Evolutionary conservation across 2,329 filamentous ascomycete genomes (phyloP).

Genomic region (Colletotrichum sojae): DNA sequence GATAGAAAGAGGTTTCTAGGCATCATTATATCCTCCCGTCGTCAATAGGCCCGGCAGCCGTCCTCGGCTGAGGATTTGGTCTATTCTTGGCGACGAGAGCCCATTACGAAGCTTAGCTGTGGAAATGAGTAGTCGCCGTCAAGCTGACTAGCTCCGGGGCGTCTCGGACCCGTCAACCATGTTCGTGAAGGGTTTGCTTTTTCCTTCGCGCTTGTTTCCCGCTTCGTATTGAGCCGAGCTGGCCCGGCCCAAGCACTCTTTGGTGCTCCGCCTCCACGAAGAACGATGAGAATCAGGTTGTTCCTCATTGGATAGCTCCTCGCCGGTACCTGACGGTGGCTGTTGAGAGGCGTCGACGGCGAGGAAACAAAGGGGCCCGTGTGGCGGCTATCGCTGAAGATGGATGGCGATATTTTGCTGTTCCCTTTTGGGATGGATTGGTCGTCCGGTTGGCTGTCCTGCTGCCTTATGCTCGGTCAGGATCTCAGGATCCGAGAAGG

Average conservation of each 20-base stretch:
- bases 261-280: slow-evolving; percentile 28
- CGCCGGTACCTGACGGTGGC: background rate
- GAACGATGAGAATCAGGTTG: slow-evolving; percentile 2
- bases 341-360: slow-evolving; percentile 20
- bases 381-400: background rate
- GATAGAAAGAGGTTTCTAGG: slow-evolving; percentile 3
- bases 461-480: background rate
- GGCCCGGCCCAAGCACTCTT: slow-evolving; percentile 12
- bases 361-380: slow-evolving; percentile 32
- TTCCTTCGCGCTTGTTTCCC: background rate
- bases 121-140: slow-evolving; percentile 26
- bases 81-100: slow-evolving; percentile 27
- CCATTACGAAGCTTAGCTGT: slow-evolving; percentile 12
- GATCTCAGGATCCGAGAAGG: background rate
- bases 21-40: slow-evolving; percentile 29
- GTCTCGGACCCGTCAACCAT: slow-evolving; percentile 27
- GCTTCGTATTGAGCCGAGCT: slow-evolving; percentile 18
- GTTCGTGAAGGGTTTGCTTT: slow-evolving; percentile 21
- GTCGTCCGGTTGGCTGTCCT: background rate
- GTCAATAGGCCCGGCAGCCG: background rate
- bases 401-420: too few relatives aligned
- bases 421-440: background rate
- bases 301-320: slow-evolving; percentile 6
- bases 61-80: background rate
- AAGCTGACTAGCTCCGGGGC: slow-evolving; percentile 18